These are phyloP conservation scores for Bonnemaisonia californica DNA, from an alignment of 31 red algal genomes.

Conservation along the genomic window DNA sequence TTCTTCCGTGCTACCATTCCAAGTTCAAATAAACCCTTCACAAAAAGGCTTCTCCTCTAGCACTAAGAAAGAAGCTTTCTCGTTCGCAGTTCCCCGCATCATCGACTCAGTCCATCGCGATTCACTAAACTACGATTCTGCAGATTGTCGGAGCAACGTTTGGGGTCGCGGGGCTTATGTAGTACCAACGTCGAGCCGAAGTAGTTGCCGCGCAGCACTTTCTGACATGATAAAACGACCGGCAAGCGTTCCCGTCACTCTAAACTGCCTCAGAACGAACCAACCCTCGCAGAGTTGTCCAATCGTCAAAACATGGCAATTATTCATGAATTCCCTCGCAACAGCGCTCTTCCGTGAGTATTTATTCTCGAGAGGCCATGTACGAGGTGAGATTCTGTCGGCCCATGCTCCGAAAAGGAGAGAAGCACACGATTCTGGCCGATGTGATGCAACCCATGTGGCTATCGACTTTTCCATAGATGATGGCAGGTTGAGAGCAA, in stretches of 20 bases:
- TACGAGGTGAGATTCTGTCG: background rate
- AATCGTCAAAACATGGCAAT: background rate
- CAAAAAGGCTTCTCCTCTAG: background rate
- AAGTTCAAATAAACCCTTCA: conserved; percentile 1
- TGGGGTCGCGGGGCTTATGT: background rate
- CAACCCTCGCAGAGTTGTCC: background rate
- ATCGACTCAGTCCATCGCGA: conserved; percentile 27
- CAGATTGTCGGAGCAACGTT: background rate
- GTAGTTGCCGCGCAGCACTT: background rate
- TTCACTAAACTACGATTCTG: conserved; percentile 22
- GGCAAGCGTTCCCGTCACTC: conserved; percentile 16
- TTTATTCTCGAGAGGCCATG: no score
- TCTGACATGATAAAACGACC: background rate
- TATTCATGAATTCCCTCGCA: background rate
- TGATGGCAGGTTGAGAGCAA: conserved; percentile 2
- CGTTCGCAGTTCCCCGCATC: conserved; percentile 37
- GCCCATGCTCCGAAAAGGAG: conserved; percentile 8
- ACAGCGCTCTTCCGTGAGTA: background rate
- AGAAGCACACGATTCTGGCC: background rate
- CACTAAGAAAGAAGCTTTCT: background rate
- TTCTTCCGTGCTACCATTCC: conserved; percentile 24
- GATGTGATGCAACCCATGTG: conserved; percentile 22
- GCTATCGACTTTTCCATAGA: conserved; percentile 2
- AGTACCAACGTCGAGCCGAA: background rate
- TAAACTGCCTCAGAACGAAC: no score